Percentiles rank a stretch among this genome's conserved stretches.
Evolutionary conservation across 2,329 filamentous ascomycete genomes (phyloP).

Genomic region (Penicillium sp.): DNA sequence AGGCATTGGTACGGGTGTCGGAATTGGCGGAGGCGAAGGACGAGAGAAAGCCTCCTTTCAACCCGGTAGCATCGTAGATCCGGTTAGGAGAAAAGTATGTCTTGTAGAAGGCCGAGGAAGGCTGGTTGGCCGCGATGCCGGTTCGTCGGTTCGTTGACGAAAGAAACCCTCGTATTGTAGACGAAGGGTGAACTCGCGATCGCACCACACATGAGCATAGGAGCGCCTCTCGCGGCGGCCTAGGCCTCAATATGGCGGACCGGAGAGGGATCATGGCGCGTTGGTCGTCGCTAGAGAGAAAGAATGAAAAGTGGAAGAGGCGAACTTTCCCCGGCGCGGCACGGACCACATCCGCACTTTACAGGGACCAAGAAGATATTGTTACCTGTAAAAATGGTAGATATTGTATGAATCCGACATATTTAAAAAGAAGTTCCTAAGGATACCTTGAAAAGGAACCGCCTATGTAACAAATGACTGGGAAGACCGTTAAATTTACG

Average conservation of each 20-base stretch:
- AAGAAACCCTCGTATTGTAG: conserved; percentile 30
- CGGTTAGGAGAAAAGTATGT: conserved; percentile 41
- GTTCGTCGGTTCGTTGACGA: conserved; percentile 31
- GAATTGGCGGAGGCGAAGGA: conserved; percentile 26
- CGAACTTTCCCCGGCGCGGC: conserved; percentile 27
- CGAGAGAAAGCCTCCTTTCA: conserved; percentile 25
- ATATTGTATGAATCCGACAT: neutral
- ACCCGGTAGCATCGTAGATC: conserved; percentile 15
- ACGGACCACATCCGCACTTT: conserved; percentile 30
- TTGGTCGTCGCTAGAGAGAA: conserved; percentile 2
- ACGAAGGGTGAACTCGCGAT: conserved; percentile 13
- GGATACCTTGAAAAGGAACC: neutral
- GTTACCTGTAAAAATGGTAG: no score
- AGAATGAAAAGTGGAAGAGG: conserved; percentile 21
- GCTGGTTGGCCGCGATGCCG: conserved; percentile 26
- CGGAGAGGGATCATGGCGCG: conserved; percentile 38
- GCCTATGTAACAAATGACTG: no score
- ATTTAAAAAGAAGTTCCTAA: neutral
- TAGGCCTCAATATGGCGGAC: conserved; percentile 34
- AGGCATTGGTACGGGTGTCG: conserved; percentile 3
- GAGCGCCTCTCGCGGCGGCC: conserved; percentile 27
- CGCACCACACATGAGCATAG: conserved; percentile 35
- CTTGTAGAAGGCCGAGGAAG: conserved; percentile 30
- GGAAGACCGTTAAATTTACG: no score
- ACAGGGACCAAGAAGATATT: neutral